A percentile compares a stretch with the other conserved stretches of the same genome.
Evolutionary conservation across 2,329 filamentous ascomycete genomes (phyloP).

Genomic region (Onygenales sp.): DNA sequence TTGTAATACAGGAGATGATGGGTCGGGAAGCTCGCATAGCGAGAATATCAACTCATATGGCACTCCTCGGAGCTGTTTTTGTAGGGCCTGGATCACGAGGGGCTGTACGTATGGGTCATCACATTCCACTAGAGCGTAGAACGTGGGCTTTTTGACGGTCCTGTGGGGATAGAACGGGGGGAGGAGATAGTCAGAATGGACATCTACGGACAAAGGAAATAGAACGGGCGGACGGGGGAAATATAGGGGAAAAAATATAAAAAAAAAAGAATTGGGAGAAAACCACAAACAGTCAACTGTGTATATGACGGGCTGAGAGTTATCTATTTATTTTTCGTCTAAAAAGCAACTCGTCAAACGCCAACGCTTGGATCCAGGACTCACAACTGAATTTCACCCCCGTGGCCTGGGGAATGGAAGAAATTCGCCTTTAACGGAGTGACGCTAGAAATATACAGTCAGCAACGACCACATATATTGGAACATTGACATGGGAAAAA

Average conservation of each 20-base stretch:
- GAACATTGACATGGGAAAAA: neutral
- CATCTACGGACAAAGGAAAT: neutral
- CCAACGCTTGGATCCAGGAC: slow-evolving; percentile 34
- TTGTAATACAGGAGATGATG: slow-evolving; percentile 53
- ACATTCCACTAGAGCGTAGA: slow-evolving; percentile 72
- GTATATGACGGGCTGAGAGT: slow-evolving; percentile 3
- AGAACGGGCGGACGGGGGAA: neutral
- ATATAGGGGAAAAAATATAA: neutral
- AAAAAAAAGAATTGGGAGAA: neutral
- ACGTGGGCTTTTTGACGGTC: slow-evolving; percentile 17
- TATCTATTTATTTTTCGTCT: slow-evolving; percentile 23
- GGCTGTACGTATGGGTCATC: slow-evolving; percentile 85
- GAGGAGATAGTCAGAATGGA: slow-evolving; percentile 7
- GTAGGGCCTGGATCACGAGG: slow-evolving; percentile 65
- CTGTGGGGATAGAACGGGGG: slow-evolving; percentile 5
- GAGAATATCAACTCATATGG: slow-evolving; percentile 48
- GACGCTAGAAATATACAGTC: slow-evolving; percentile 46
- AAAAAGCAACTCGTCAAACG: slow-evolving; percentile 7
- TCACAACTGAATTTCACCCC: slow-evolving; percentile 75
- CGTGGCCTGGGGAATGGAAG: slow-evolving; percentile 60
- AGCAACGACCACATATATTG: neutral
- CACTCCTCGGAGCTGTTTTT: slow-evolving; percentile 47
- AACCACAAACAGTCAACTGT: neutral
- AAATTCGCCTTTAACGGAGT: slow-evolving; percentile 91
- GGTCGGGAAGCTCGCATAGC: slow-evolving; percentile 38